Conservation (phyloP, 768 basidiomycete species). For the Suillus spraguei region DNA sequence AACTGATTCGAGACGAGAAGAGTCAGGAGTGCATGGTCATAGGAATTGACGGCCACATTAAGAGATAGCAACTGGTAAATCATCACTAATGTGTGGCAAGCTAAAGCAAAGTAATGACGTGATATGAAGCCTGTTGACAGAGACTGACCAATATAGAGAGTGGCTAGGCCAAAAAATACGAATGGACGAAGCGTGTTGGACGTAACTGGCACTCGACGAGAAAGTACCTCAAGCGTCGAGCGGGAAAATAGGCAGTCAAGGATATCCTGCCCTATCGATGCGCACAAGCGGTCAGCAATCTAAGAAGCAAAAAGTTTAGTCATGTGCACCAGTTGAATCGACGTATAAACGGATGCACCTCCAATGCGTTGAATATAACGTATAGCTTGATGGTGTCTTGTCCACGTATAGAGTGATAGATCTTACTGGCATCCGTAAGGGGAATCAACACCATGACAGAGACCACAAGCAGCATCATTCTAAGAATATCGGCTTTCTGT, state of each 20-base stretch:
- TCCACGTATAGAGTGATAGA: constrained; percentile 96
- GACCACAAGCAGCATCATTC: constrained; percentile 70
- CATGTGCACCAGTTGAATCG: constrained; percentile 5
- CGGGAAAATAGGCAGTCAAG: constrained; percentile 95
- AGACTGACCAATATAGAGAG: constrained; percentile 76
- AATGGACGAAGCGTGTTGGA: constrained; percentile 76
- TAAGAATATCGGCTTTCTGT: constrained; percentile 92
- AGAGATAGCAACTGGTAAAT: constrained; percentile 93
- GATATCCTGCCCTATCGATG: constrained; percentile 97
- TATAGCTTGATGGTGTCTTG: constrained; percentile 99
- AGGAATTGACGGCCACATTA: constrained; percentile 98
- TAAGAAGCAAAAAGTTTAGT: constrained; percentile 30
- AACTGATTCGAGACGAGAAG: constrained; percentile 97
- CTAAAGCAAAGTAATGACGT: constrained; percentile 41
- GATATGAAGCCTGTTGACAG: neutral
- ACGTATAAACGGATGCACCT: constrained; percentile 58
- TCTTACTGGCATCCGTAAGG: constrained; percentile 93
- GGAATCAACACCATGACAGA: constrained; percentile 77
- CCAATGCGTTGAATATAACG: constrained; percentile 97
- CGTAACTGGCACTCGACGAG: constrained; percentile 60
- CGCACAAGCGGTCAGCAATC: constrained; percentile 95
- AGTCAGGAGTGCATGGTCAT: constrained; percentile 93
- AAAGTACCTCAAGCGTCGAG: constrained; percentile 79
- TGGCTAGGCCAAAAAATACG: constrained; percentile 81
- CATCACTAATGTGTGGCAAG: constrained; percentile 90